Conservation (phyloP, 1,139 yeast genomes). For the Eremothecium cymbalariae region DNA sequence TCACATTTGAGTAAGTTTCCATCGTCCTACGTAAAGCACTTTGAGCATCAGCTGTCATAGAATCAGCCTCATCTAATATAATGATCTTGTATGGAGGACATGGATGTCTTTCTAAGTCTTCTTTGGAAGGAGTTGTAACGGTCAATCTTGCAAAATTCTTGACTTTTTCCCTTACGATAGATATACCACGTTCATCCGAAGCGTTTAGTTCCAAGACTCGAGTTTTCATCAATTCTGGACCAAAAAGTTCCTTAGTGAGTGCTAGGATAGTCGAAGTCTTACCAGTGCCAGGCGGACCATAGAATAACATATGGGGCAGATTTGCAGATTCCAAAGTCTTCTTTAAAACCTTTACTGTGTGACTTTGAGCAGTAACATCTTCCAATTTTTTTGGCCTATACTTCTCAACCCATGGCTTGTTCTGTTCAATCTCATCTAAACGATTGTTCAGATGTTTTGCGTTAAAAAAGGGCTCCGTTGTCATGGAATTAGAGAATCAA, state of each 20-base stretch:
- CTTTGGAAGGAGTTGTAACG: constrained; percentile 69
- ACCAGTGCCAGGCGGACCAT: constrained; percentile 98
- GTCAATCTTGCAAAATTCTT: constrained; percentile 86
- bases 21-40: constrained; percentile 90
- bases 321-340: constrained; percentile 73
- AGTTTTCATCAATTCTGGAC: constrained; percentile 58
- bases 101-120: constrained; percentile 66
- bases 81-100: constrained; percentile 89
- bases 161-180: constrained; percentile 84
- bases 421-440: constrained; percentile 18
- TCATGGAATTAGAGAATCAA: constrained; percentile 7
- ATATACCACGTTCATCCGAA: constrained; percentile 92
- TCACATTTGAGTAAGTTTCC: constrained; percentile 88
- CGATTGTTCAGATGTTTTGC: constrained; percentile 22
- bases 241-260: constrained; percentile 74
- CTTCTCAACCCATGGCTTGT: constrained; percentile 34
- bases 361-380: constrained; percentile 88
- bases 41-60: constrained; percentile 98
- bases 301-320: constrained; percentile 89
- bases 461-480: constrained; percentile 12
- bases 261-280: constrained; percentile 91
- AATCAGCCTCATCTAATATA: constrained; percentile 91
- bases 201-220: constrained; percentile 91
- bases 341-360: constrained; percentile 77
- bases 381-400: constrained; percentile 62